Base-by-base conservation (phyloP, 768 basidiomycete species). In the Cubamyces lactineus region DNA sequence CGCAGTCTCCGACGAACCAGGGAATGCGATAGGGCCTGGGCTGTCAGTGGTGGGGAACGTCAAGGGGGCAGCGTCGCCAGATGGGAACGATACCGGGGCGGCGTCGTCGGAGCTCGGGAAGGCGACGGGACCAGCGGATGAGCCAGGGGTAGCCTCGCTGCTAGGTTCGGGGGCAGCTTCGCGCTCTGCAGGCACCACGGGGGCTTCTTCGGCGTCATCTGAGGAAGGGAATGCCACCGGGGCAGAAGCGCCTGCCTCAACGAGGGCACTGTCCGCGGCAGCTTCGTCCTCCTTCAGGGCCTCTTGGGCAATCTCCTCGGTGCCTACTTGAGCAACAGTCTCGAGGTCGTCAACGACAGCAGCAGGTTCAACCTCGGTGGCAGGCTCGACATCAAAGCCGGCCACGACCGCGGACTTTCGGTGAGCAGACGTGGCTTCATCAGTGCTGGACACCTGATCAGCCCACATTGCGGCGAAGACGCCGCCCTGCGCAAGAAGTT, bases 391-490 rank as follows among this genome's bases (percentile, higher is more conserved):
- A 49, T 73, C 72, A 70, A 85, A 84, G n/a, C 80, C 83, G 24
- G 75, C 72, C 19, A 77, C 70, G 17, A 79, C 78, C 45, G 74
- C 70, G 67, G 78, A 79, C 61, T 72, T 73, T 52, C 66, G 67
- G 38, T 74, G 75, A 48, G 72, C 70, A 40, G 77, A 68, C 16
- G 79, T 74, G 62, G 75, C 76, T 54, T 84, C 80, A 55, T 87
- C 89, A 30, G 84, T 82, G 4, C 87, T 80, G 23, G 86, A 85
- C 30, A 89, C 79, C 69, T 96, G 91, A 71, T 92, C 86, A 0
- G 90, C 86, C 94, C 95, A 97, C 91, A 96, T 90, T 0, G 84
- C 79, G 13, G 91, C 89, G 68, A 94, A 95, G 41, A 85, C 70
- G 53, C 91, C 91, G 66, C 89, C 83, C 47, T 76, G 75, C 30